Base-by-base conservation (phyloP, 2,329 filamentous ascomycete genomes). In the Lasiodiplodia sp. region DNA sequence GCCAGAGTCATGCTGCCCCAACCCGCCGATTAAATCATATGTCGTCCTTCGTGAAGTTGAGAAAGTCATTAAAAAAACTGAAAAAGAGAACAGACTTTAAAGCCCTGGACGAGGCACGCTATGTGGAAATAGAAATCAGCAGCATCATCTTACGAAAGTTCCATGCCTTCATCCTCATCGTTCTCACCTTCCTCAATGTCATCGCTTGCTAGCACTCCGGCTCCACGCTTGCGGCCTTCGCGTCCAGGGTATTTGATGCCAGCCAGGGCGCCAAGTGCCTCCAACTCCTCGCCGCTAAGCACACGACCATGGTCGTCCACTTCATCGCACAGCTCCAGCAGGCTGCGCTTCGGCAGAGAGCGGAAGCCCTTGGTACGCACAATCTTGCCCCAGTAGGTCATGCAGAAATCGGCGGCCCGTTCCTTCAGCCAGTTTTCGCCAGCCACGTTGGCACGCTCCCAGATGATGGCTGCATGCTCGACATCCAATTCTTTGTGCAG, bases 361-460 rank as follows among this genome's bases (percentile, higher is more conserved):
- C 94, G 86, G 83, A 98, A 99, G 0, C 92, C 94, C 40, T 91
- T 87, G 0, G 94, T 97, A 21, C 96, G 90, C 25, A 98, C 96
- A 34, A 99, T 89, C 57, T 96, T 90, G 66, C 96, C 96, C 94
- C 96, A 99, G 79, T 98, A 93, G 49, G 91, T 91, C 80, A 99
- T 88, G 77, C 94, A 97, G 80, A 96, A 98, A 57, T 86, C 86
- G 0, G 94, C 94, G 0, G 96, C 93, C 66, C 95, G 90, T 74
- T 92, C 92, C 78, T 94, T 92, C 49, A 99, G 86, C 94, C 94
- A 97, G 66, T 97, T 93, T 80, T 99, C 96, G 73, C 91, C 92
- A 18, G 96, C 95, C 16, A 95, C 89, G 8, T 91, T 92, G 2
- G 96, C 94, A 72, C 94, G 93, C 79, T 98, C 94, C 94, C 96